Base-by-base conservation (phyloP, 345 rosid species). In the Theobroma cacao region DNA sequence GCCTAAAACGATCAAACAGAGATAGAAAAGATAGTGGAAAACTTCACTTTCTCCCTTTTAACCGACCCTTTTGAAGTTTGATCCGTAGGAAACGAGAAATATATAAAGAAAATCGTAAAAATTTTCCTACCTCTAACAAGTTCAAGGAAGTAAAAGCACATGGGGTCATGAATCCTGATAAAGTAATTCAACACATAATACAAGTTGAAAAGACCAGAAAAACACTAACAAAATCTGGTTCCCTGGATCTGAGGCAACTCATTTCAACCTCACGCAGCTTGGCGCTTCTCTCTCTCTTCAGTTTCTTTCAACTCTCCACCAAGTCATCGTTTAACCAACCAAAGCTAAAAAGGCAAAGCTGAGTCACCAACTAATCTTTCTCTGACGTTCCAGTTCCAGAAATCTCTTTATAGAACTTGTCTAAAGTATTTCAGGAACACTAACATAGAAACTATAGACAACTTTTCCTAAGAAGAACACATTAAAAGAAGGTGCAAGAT, bases 171-270 rank as follows among this genome's bases (percentile, higher is more conserved):
- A n/a, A n/a, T n/a, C n/a, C n/a, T n/a, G 78, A 41, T 82, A 84
- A 77, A 36, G 68, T 61, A 78, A 69, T 41, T 43, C 53, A 60
- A 28, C 75, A 81, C 76, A 67, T 60, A 77, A 81, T 77, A 56
- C 75, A 77, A 80, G 73, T 62, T 76, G 80, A 83, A 81, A 66
- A 45, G 12, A 76, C 84, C 73, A 77, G 82, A 82, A 77, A 52
- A 43, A 30, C 66, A 78, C 1, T 50, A 41, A 24, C 70, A 34
- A 62, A 82, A 74, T 58, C 60, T 71, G 18, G 36, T 86, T 84
- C 81, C 94, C 87, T 84, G 60, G 85, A 85, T 67, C 79, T 33
- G 74, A 83, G 88, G 91, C 71, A 87, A 91, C 75, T 77, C 48
- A 85, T 86, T 71, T 80, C 72, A 79, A 75, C 89, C 89, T 86